Percentiles rank a stretch among this genome's conserved stretches.
Conservation (phyloP, 495 filamentous ascomycete species). For the Xeromyces bisporus region DNA sequence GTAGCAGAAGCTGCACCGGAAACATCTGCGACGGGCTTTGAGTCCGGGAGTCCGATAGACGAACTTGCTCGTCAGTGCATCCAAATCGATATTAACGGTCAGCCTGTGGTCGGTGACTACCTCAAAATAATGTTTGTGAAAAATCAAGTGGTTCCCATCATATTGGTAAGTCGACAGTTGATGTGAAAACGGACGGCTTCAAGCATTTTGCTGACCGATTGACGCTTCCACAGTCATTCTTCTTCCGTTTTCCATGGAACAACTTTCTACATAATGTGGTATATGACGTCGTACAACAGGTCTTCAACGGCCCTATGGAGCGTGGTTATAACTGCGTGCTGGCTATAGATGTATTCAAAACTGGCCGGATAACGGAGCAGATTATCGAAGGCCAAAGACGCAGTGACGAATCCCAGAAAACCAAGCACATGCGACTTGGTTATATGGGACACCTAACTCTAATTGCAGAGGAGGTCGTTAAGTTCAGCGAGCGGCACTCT, state of each 20-base stretch:
- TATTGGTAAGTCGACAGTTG: slow-evolving; percentile 54
- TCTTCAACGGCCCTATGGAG: slow-evolving; percentile 97
- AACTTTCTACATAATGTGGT: slow-evolving; percentile 99
- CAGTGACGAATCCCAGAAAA: slow-evolving; percentile 66
- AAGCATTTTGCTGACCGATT: background rate
- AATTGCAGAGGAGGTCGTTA: slow-evolving; percentile 96
- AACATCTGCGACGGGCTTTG: slow-evolving; percentile 7
- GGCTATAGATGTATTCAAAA: slow-evolving; percentile 86
- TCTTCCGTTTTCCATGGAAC: slow-evolving; percentile 98
- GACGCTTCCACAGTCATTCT: slow-evolving; percentile 50
- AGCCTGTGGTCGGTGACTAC: slow-evolving; percentile 91
- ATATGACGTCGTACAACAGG: slow-evolving; percentile 97
- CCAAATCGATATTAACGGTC: slow-evolving; percentile 47
- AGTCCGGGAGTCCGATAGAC: slow-evolving; percentile 9
- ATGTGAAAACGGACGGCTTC: slow-evolving; percentile 1
- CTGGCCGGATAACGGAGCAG: slow-evolving; percentile 70
- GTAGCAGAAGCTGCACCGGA: slow-evolving; percentile 9
- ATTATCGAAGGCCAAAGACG: slow-evolving; percentile 80
- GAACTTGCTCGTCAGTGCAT: slow-evolving; percentile 23
- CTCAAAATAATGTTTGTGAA: slow-evolving; percentile 96
- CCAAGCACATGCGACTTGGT: slow-evolving; percentile 77
- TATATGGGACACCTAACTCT: slow-evolving; percentile 98
- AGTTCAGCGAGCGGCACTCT: slow-evolving; percentile 89
- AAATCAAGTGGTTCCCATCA: slow-evolving; percentile 86
- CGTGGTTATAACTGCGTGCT: slow-evolving; percentile 82